Percentiles rank a stretch among this genome's conserved stretches.
Conservation (phyloP, 2,329 filamentous ascomycete species). For the Scedosporium dehoogii region DNA sequence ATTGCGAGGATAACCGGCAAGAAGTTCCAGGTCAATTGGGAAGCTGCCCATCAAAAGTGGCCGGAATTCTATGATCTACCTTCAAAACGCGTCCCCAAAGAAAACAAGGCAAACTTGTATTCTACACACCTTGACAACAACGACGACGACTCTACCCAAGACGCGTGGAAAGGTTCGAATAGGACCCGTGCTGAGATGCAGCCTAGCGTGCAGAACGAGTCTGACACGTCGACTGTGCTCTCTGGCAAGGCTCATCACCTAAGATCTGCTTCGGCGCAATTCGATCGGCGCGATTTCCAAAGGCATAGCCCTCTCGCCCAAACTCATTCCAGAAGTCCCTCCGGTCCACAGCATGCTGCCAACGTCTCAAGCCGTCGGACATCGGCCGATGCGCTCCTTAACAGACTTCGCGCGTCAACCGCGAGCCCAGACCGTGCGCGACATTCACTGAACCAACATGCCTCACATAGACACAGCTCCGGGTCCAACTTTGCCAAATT, state of each 20-base stretch:
- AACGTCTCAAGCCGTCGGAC: constrained; percentile 6
- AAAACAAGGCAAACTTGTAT: constrained; percentile 37
- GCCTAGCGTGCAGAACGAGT: constrained; percentile 41
- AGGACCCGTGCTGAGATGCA: constrained; percentile 41
- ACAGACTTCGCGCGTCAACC: constrained; percentile 3
- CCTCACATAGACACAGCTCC: not conserved
- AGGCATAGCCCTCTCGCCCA: constrained; percentile 28
- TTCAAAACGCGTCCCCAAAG: constrained; percentile 11
- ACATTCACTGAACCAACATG: not conserved
- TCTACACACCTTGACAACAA: constrained; percentile 18
- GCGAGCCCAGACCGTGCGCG: not conserved
- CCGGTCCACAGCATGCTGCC: constrained; percentile 11
- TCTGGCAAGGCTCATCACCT: constrained; percentile 25
- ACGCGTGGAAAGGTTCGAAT: constrained; percentile 28
- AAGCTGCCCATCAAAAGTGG: constrained; percentile 39
- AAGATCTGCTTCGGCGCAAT: constrained; percentile 15
- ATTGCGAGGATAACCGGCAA: constrained; percentile 31
- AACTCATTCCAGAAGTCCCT: constrained; percentile 21
- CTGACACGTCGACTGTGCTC: constrained; percentile 36
- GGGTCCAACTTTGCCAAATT: not conserved
- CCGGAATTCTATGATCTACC: constrained; percentile 39
- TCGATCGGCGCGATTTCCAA: constrained; percentile 16
- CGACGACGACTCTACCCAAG: constrained; percentile 32
- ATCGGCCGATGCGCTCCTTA: constrained; percentile 9
- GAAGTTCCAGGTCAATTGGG: constrained; percentile 32